Base-by-base conservation (phyloP, 202 grass and related monocot genomes). In the Hordeum pubiflorum region DNA sequence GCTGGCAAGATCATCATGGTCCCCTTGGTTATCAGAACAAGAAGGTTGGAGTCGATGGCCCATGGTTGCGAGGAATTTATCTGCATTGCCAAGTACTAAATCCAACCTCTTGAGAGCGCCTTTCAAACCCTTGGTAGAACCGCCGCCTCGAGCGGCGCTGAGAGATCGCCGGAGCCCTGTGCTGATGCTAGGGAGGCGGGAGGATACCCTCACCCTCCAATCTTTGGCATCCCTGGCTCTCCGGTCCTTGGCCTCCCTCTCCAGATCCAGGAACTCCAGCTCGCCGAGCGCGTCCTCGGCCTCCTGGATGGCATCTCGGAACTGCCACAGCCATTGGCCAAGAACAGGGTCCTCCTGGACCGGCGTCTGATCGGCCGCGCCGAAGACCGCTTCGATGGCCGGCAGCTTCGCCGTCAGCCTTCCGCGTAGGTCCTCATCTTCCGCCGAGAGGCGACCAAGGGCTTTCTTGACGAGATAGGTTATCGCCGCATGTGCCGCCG, bases 261-360 rank as follows among this genome's bases (percentile, higher is more conserved):
- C 69, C 55, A 86, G 34, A 63, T 86, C 55, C 43, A 80, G 41
- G 29, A 58, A 86, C 23, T 62, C 58, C 6, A 86, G 78, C 23
- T 75, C 69, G 17, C 67, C 84, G 5, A 86, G 69, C 37, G 79
- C 58, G 52, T 86, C 84, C 36, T 86, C 84, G 21, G 84, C 69
- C 7, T 78, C 84, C 20, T 86, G 69, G 2, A 86, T 3, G 21
- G 77, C 77, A 56, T 73, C 69, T 31, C 78, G 78, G 84, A 86
- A 81, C 17, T 58, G 69, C 58, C 78, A 86, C 2, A 61, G 29
- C 84, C 69, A 76, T 3, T 39, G 18, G 11, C 34, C 58, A 38
- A 74, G 46, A 15, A 52, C 12, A 52, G 12, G 39, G 12, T 20
- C 3, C 38, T 27, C 73, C 82, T 9, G 66, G 55, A 38, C 77